Evolutionary conservation across 371 early-diverging fungal genomes (phyloP).

Genomic region (Neoconidiobolus thromboides): DNA sequence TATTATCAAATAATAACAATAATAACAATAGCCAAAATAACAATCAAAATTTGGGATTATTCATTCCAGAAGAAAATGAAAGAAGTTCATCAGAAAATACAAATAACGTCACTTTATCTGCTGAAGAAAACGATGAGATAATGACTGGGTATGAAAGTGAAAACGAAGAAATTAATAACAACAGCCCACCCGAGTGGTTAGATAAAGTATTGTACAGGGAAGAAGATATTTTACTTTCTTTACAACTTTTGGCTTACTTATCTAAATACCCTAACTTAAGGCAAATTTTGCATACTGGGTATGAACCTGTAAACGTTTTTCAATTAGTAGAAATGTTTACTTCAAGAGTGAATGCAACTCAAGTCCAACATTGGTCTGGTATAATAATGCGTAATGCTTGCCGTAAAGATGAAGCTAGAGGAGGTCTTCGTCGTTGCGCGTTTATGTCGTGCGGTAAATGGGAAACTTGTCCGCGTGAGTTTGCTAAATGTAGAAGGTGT

Average conservation of each 20-base stretch:
- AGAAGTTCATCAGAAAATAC: slow-evolving; percentile 7
- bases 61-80: slow-evolving; percentile 20
- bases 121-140: background rate
- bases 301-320: slow-evolving; percentile 40
- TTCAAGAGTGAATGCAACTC: slow-evolving; percentile 31
- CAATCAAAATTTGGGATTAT: slow-evolving; percentile 18
- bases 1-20: slow-evolving; percentile 6
- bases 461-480: slow-evolving; percentile 51
- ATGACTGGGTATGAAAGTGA: slow-evolving; percentile 5
- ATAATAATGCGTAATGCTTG: slow-evolving; percentile 67
- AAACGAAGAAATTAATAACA: slow-evolving; percentile 6
- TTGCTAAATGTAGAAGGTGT: slow-evolving; percentile 62
- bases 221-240: slow-evolving; percentile 62
- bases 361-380: slow-evolving; percentile 56
- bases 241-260: slow-evolving; percentile 69
- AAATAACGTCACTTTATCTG: slow-evolving; percentile 5
- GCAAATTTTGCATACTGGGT: slow-evolving; percentile 34
- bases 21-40: no score
- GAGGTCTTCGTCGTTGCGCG: slow-evolving; percentile 52
- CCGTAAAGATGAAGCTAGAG: slow-evolving; percentile 46
- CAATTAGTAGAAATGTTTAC: slow-evolving; percentile 55
- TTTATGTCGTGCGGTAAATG: slow-evolving; percentile 54
- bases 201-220: slow-evolving; percentile 49
- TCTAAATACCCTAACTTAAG: slow-evolving; percentile 64
- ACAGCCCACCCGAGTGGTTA: slow-evolving; percentile 13